Base-by-base conservation (phyloP, 2,329 filamentous ascomycete genomes). In the Colletotrichum cereale region DNA sequence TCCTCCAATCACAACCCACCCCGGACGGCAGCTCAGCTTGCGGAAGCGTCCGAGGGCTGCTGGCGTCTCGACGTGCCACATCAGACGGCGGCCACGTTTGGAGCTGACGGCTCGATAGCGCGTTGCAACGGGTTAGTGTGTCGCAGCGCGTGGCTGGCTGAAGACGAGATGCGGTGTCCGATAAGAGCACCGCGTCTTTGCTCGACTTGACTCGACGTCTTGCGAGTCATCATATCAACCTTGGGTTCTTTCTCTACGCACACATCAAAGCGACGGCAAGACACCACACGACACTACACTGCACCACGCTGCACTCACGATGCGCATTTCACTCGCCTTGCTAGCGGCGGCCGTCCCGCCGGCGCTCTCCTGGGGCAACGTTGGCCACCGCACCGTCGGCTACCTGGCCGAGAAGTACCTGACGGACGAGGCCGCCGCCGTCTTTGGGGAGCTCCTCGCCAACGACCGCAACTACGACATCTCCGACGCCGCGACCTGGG, bases 341-440 rank as follows among this genome's bases (percentile, higher is more conserved):
- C 24, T 73, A 11, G 56, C 62, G 5, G 34, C 52, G 21, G 67
- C 50, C 56, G 56, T 57, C 34, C 53, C 34, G 16, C 26, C 62
- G 40, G 61, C 38, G 31, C n/a, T 70, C 18, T 63, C 61, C 10
- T 72, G 69, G 69, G 69, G 69, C 8, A 72, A 72, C 47, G 67
- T 74, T 16, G 69, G 69, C 18, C 73, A 74, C 14, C 73, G 72
- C 29, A 73, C 72, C 47, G 72, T 74, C 34, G 73, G 73, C 62
- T 74, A 68, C 12, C 67, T 73, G 24, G 72, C 67, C 57, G 71
- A 74, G 65, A 71, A 72, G 36, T 67, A 73, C 62, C 42, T 73
- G 29, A 66, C 67, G 12, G 61, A 62, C 26, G 67, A 73, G 34
- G 68, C 73, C 18, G 63, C 63, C 40, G 48, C 65, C 7, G 48